Percentiles rank a stretch among this genome's conserved stretches.
Conservation (phyloP, 305 asterid genomes). For the Salvia sclarea region DNA sequence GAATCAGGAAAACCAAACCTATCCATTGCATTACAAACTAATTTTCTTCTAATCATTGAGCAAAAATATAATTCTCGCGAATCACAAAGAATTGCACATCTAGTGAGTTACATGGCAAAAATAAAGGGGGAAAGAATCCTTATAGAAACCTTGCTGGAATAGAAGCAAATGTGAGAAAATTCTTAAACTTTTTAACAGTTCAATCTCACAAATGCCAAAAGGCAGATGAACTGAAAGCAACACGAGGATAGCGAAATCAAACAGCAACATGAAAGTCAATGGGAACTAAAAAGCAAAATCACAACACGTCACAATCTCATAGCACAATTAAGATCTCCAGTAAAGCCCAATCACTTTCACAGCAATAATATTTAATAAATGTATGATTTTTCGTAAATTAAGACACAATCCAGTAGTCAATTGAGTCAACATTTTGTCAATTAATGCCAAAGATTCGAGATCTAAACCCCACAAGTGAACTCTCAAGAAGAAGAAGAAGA, state of each 20-base stretch:
- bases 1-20: neutral
- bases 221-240: slow-evolving; percentile 32
- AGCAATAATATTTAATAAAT: slow-evolving; percentile 24
- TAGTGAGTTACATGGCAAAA: neutral
- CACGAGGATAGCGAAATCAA: neutral
- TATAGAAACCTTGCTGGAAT: slow-evolving; percentile 9
- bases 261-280: slow-evolving; percentile 37
- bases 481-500: slow-evolving; percentile 4
- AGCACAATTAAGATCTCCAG: slow-evolving; percentile 33
- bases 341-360: slow-evolving; percentile 47
- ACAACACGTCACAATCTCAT: slow-evolving; percentile 46
- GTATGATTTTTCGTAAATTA: slow-evolving; percentile 21
- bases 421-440: slow-evolving; percentile 11
- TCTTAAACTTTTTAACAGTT: slow-evolving; percentile 20
- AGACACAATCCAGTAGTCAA: slow-evolving; percentile 31
- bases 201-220: slow-evolving; percentile 35
- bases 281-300: slow-evolving; percentile 33
- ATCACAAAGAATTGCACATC: neutral
- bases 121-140: neutral
- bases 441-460: slow-evolving; percentile 29
- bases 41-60: neutral
- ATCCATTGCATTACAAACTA: slow-evolving; percentile 13
- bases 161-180: slow-evolving; percentile 27
- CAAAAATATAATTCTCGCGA: neutral
- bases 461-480: slow-evolving; percentile 25